These are phyloP conservation scores for Remersonia thermophila DNA, from an alignment of 2,329 filamentous ascomycete species.

Conservation along the genomic window DNA sequence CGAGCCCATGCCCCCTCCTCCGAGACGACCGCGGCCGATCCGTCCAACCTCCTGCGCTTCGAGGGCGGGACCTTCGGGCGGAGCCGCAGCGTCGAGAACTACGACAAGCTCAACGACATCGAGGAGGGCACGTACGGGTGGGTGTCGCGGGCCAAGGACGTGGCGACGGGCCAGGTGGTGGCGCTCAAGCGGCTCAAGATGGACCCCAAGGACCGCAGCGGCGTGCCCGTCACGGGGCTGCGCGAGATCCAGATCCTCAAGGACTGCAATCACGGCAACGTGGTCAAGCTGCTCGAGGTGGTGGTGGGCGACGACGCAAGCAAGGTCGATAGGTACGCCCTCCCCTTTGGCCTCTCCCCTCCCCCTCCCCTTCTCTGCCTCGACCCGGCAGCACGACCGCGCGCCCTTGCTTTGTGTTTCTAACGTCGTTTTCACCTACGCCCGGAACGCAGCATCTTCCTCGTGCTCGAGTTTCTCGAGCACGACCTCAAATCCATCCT, in stretches of 20 bases:
- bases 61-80: constrained; percentile 51
- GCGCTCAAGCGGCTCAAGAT: constrained; percentile 92
- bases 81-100: constrained; percentile 71
- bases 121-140: constrained; percentile 95
- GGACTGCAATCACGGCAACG: constrained; percentile 67
- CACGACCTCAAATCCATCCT: constrained; percentile 91
- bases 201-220: constrained; percentile 58
- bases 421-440: constrained; percentile 23
- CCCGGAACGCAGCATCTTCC: constrained; percentile 52
- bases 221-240: constrained; percentile 82
- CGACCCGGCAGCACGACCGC: no score
- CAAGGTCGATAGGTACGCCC: constrained; percentile 39
- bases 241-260: constrained; percentile 87
- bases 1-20: no score
- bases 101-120: constrained; percentile 88
- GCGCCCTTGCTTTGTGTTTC: no score
- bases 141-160: constrained; percentile 74
- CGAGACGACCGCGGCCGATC: no score
- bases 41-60: constrained; percentile 60
- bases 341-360: constrained; percentile 1
- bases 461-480: constrained; percentile 95
- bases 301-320: constrained; percentile 57
- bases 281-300: constrained; percentile 72
- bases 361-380: no score
- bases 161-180: constrained; percentile 64